phyloP scores from a whole-genome alignment of 164 flowering plant species.

The Amborella trichopoda region DNA sequence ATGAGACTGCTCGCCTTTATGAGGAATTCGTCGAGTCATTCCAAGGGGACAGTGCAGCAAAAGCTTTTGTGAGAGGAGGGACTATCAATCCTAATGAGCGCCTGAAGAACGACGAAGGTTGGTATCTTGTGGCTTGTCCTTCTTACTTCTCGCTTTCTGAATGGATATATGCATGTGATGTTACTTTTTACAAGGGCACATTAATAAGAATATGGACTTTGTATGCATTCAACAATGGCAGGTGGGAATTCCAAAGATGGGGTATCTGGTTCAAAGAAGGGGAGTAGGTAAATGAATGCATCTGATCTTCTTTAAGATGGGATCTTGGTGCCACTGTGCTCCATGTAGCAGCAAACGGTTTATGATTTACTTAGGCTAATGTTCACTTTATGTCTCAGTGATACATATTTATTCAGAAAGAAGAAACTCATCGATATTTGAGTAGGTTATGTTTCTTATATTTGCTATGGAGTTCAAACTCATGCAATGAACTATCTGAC shows the following conservation, averaged over 20 bases:
- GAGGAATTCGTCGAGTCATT: constrained; percentile 91
- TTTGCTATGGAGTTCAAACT: too few species aligned
- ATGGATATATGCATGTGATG: constrained; percentile 33
- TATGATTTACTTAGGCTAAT: too few species aligned
- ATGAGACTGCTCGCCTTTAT: constrained; percentile 91
- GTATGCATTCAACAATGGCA: constrained; percentile 97
- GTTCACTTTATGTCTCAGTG: too few species aligned
- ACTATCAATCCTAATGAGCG: constrained; percentile 79
- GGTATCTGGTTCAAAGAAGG: constrained; percentile 98
- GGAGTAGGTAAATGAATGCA: constrained; percentile 96
- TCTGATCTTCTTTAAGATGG: constrained; percentile 45
- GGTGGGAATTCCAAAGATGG: constrained; percentile 99
- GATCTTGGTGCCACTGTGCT: constrained; percentile 17
- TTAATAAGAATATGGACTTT: constrained; percentile 94
- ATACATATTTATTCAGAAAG: too few species aligned
- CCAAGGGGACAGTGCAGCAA: constrained; percentile 71
- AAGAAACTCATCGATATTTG: too few species aligned
- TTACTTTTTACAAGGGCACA: constrained; percentile 40
- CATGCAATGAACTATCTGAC: too few species aligned
- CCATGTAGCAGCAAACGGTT: too few species aligned
- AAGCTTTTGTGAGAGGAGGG: constrained; percentile 95
- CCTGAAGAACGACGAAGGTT: constrained; percentile 70
- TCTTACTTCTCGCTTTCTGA: constrained; percentile 4
- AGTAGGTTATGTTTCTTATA: too few species aligned
- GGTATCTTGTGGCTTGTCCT: constrained; percentile 12